Evolutionary conservation across 2,329 filamentous ascomycete species (phyloP).

Genomic region (Raffaelea deltoideospora): DNA sequence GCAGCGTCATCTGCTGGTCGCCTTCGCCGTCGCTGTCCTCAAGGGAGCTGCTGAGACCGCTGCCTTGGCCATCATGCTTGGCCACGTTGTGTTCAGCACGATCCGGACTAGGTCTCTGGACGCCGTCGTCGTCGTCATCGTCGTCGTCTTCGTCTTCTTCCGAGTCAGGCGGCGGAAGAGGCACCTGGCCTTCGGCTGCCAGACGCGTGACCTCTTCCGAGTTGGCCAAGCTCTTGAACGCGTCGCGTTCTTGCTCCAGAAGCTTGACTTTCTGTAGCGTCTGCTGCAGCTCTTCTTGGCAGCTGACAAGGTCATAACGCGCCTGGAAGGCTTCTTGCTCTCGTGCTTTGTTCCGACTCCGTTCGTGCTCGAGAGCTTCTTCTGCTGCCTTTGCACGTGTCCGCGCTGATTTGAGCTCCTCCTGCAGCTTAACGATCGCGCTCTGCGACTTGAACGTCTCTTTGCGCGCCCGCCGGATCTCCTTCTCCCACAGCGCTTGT

Average conservation of each 20-base stretch:
- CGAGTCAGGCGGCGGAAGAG: conserved; percentile 36
- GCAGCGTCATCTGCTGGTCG: conserved; percentile 16
- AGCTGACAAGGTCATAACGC: conserved; percentile 47
- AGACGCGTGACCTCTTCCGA: conserved; percentile 61
- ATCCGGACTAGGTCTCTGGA: neutral
- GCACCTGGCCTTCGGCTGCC: conserved; percentile 55
- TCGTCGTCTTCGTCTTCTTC: conserved; percentile 34
- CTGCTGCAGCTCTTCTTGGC: conserved; percentile 52
- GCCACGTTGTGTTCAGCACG: neutral
- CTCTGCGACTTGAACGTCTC: conserved; percentile 65
- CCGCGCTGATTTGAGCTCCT: conserved; percentile 52
- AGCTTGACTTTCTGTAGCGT: conserved; percentile 47
- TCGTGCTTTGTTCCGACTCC: conserved; percentile 41
- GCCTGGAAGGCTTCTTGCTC: conserved; percentile 58
- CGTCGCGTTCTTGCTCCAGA: conserved; percentile 60
- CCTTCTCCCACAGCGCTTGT: conserved; percentile 57
- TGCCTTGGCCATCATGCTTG: too few relatives aligned
- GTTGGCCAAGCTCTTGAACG: conserved; percentile 54
- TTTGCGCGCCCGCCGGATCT: conserved; percentile 53
- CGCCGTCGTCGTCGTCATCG: conserved; percentile 27
- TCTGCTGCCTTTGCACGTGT: conserved; percentile 38
- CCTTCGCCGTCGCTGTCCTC: neutral
- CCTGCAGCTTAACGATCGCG: conserved; percentile 52
- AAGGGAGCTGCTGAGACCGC: too few relatives aligned
- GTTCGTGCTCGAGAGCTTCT: conserved; percentile 46